Evolutionary conservation across 305 asterid species (phyloP), one percentile per base, ranked within the genome.

Genomic region (Petunia hybrid): DNA sequence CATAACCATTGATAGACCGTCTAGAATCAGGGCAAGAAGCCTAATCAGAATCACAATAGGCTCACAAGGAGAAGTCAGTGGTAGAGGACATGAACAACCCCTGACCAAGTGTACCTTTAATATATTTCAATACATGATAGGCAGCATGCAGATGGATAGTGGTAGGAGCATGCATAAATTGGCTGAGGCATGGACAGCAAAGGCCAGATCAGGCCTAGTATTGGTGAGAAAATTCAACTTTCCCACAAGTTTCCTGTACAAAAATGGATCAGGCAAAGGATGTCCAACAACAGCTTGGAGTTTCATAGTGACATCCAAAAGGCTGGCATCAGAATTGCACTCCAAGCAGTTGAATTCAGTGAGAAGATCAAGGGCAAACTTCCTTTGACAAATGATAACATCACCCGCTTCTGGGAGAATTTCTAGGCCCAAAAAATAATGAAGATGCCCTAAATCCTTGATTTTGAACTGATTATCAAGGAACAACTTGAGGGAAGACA

Each of bases 161-260:
- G 9, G 56, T 48, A 12, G 56, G 13, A 8, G 56, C 56, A 48
- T 7, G 13, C 10, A 48, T 48, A 8, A 7, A 48, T 48, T 48
- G 13, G 55, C 3, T 48, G 12, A 48, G 9, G 3, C 3, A 13
- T 2, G 56, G 9, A 48, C 13, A 35, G 42, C n/a, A 8, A 22
- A 79, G 14, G 65, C 46, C 5, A 79, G 14, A 38, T 65, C 82
- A 3, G 40, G 64, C 1, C 76, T 42, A 48, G 56, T 48, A 13
- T 48, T 48, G 9, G 56, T 48, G 3, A 48, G 2, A 48, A 8
- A 8, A 8, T 1, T 74, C 64, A 10, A 65, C 40, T 43, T 59
- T 22, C 42, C n/a, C 31, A 39, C 43, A 53, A 38, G 39, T 16
- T 48, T n/a, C 12, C 8, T 62, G 3, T 2, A 36, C 3, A 4